Base-by-base conservation (phyloP, 2,329 filamentous ascomycete genomes). In the Colletotrichum tropicicola region DNA sequence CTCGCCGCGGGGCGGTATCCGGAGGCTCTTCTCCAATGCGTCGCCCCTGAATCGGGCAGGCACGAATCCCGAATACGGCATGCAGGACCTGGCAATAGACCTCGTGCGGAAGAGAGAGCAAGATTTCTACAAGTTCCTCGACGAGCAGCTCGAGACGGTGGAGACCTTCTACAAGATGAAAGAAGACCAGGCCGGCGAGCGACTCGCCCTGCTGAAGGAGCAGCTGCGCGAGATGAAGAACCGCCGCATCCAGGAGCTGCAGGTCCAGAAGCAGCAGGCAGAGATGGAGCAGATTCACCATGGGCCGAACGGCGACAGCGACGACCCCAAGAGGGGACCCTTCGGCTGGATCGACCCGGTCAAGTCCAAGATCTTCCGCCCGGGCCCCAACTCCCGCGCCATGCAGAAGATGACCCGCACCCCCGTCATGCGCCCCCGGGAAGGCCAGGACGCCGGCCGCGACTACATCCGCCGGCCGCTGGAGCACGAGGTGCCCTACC, bases 191-290 rank as follows among this genome's bases (percentile, higher is more conserved):
- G 93, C 95, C 0, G 91, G 89, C 0, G 81, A 90, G 58, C 88
- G 94, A 2, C 80, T 98, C 23, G 80, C 82, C 1, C 76, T 91
- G 4, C 82, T 99, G 48, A 88, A 92, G 43, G 89, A 94, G 54
- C 96, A 99, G 75, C 84, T 99, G 30, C 94, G 97, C 73, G 92
- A 97, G 71, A 97, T 98, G 93, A 87, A 94, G 45, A 93, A 97
- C 74, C 87, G 91, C 13, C 89, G 95, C 21, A 85, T 93, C 27
- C 86, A 91, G 55, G 93, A 98, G 73, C 82, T 93, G 61, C 78
- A 85, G 65, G 79, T 81, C 45, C 73, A 78, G 45, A 80, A 72
- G 65, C 73, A 64, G 68, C 76, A 65, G 62, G 80, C 73, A 62
- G 75, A 78, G 68, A 71, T 74, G 8, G 65, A 70, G 15, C 49